Percentiles rank a stretch among this genome's conserved stretches.
These are phyloP conservation scores for Phytophthora cryptogea DNA, from an alignment of 352 stramenopile species.

Conservation along the genomic window DNA sequence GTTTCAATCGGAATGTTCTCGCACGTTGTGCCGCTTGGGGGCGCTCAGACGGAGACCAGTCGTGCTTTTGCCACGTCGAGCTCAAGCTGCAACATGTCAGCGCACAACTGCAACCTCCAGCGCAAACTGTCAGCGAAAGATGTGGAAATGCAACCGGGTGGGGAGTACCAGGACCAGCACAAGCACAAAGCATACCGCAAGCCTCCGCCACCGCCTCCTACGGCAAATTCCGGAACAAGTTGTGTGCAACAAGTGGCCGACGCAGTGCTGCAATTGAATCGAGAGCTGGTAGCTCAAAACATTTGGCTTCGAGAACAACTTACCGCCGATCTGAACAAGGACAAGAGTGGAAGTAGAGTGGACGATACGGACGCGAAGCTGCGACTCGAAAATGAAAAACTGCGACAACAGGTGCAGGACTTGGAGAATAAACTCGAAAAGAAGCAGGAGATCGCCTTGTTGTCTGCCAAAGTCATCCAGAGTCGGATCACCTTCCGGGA, in stretches of 20 bases:
- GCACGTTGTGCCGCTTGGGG: background rate
- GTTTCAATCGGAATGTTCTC: slow-evolving; percentile 25
- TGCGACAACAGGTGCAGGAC: slow-evolving; percentile 46
- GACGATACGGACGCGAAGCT: slow-evolving; percentile 37
- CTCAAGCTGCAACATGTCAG: slow-evolving; percentile 6
- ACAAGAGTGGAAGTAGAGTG: background rate
- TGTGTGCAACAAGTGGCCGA: slow-evolving; percentile 41
- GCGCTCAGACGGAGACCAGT: slow-evolving; percentile 9
- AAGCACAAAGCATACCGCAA: background rate
- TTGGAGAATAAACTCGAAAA: slow-evolving; percentile 55
- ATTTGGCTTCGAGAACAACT: slow-evolving; percentile 52
- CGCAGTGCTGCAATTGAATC: slow-evolving; percentile 50
- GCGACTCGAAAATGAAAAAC: slow-evolving; percentile 48
- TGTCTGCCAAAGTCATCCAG: slow-evolving; percentile 51
- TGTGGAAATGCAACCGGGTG: background rate
- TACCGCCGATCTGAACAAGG: slow-evolving; percentile 23
- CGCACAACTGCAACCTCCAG: background rate
- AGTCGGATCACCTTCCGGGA: slow-evolving; percentile 56
- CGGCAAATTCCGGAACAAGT: background rate
- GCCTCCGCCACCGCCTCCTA: background rate
- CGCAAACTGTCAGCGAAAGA: background rate
- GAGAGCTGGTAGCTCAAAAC: slow-evolving; percentile 53
- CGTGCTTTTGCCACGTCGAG: slow-evolving; percentile 7
- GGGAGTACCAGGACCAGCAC: background rate
- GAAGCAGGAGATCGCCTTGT: slow-evolving; percentile 48